These are phyloP conservation scores for Aspergillus tubingensis DNA, from an alignment of 2,329 filamentous ascomycete genomes.

Conservation along the genomic window DNA sequence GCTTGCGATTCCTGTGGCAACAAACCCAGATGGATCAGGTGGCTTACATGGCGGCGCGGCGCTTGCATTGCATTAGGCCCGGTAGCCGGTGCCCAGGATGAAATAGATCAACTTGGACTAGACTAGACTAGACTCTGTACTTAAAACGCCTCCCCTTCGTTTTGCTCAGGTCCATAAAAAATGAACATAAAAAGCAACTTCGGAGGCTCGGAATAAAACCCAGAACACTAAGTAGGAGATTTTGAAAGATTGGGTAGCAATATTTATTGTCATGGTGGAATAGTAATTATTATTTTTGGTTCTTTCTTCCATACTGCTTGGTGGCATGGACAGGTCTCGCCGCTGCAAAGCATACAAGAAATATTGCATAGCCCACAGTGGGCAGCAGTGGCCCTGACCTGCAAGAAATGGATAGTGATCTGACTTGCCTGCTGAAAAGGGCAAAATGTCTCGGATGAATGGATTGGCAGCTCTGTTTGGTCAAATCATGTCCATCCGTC, in stretches of 20 bases:
- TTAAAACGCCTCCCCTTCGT: background rate
- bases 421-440: background rate
- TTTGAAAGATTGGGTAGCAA: no score
- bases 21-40: conserved; percentile 4
- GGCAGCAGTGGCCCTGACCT: background rate
- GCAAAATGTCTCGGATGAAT: background rate
- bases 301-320: no score
- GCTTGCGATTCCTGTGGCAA: background rate
- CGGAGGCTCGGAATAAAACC: background rate
- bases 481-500: background rate
- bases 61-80: conserved; percentile 6
- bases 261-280: no score
- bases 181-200: background rate
- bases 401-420: background rate
- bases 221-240: no score
- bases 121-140: background rate
- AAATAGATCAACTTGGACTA: background rate
- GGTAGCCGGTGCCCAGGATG: background rate
- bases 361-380: background rate
- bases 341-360: background rate
- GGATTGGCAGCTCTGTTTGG: background rate
- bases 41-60: conserved; percentile 3
- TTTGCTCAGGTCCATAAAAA: background rate
- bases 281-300: no score
- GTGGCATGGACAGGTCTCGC: background rate